Conservation (phyloP, 2,329 filamentous ascomycete species). For the Ampelomyces quisqualis region DNA sequence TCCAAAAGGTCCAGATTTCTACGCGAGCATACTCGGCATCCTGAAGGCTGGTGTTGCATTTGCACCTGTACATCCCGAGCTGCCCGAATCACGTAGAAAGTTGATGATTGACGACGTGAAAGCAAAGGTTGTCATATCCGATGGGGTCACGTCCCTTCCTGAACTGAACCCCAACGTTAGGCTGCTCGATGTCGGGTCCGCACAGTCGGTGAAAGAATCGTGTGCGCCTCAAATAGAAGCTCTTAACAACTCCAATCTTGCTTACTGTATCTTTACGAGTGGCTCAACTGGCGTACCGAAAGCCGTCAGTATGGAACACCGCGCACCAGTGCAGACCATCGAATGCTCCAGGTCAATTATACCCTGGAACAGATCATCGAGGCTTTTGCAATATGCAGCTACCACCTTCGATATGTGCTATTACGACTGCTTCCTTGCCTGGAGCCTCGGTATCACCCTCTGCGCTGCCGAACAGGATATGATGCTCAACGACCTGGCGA, state of each 20-base stretch:
- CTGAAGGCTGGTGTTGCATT: conserved; percentile 46
- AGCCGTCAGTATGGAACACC: conserved; percentile 48
- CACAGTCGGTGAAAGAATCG: no score
- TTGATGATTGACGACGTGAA: conserved; percentile 40
- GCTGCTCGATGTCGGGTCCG: no score
- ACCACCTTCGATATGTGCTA: conserved; percentile 51
- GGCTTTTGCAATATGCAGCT: conserved; percentile 48
- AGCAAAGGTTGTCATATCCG: conserved; percentile 33
- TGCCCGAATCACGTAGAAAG: conserved; percentile 38
- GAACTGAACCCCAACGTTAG: no score
- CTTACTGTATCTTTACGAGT: conserved; percentile 49
- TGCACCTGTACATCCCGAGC: conserved; percentile 39
- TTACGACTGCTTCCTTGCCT: conserved; percentile 51
- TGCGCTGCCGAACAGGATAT: conserved; percentile 43
- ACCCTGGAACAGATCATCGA: conserved; percentile 43
- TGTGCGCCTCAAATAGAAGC: no score
- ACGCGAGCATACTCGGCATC: conserved; percentile 43
- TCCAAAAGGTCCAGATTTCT: conserved; percentile 37
- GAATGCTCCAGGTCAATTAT: conserved; percentile 41
- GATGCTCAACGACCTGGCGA: conserved; percentile 44
- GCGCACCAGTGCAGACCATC: conserved; percentile 46
- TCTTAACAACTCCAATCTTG: conserved; percentile 32
- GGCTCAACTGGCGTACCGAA: conserved; percentile 49
- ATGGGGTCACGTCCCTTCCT: no score
- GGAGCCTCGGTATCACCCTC: conserved; percentile 48